These are phyloP conservation scores for Xylariaceae sp. DNA, from an alignment of 2,329 filamentous ascomycete species.

Conservation along the genomic window DNA sequence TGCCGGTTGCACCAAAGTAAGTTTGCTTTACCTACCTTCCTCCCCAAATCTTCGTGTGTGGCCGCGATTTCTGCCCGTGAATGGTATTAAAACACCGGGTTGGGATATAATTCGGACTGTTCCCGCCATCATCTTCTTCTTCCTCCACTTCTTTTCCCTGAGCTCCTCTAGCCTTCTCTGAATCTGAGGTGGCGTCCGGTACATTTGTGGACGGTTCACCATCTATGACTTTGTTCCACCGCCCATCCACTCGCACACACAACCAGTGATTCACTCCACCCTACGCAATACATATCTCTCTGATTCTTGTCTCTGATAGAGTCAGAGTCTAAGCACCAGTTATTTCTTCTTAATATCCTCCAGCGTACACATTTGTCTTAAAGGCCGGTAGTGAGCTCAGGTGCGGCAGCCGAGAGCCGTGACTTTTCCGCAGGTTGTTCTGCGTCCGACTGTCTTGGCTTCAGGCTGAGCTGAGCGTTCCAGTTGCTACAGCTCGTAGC, in stretches of 20 bases:
- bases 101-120: too few species aligned
- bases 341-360: too few species aligned
- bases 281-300: background rate
- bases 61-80: too few species aligned
- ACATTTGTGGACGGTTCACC: too few species aligned
- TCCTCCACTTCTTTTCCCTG: too few species aligned
- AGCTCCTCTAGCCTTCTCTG: background rate
- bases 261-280: background rate
- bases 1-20: too few species aligned
- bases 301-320: background rate
- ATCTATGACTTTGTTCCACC: background rate
- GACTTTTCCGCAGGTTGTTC: background rate
- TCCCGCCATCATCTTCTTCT: too few species aligned
- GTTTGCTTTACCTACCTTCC: too few species aligned
- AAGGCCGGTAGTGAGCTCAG: background rate
- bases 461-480: slow-evolving; percentile 10
- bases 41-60: too few species aligned
- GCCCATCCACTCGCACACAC: background rate
- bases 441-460: background rate
- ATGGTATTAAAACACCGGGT: too few species aligned
- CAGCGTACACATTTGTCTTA: background rate
- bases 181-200: background rate
- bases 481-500: background rate
- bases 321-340: background rate
- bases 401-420: background rate